Base-by-base conservation (phyloP, 179 eudicot genomes). In the Carnegiea gigantea region DNA sequence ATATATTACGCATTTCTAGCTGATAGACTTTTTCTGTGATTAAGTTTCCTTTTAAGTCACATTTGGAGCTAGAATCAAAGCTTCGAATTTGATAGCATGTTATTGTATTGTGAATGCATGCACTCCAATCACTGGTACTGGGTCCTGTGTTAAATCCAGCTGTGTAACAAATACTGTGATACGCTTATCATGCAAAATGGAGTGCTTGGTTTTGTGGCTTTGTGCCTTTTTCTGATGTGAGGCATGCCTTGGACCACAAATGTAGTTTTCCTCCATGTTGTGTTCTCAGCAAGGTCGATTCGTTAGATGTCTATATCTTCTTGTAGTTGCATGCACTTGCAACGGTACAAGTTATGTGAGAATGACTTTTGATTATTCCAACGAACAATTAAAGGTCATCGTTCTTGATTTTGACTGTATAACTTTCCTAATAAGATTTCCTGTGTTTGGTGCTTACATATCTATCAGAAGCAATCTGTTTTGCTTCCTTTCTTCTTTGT, bases 371-470 rank as follows among this genome's bases (percentile, higher is more conserved):
- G 86, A 78, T 81, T 75, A 59, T 48, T 67, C 18, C 64, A 85
- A 82, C 84, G 68, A 78, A 78, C 82, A 82, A 81, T 75, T 77
- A 75, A 40, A 84, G 81, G 65, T 68, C 23, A 60, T 53, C 76
- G 1, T 73, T 15, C 20, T n/a, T 49, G 10, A 36, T 17, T 13
- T 67, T 6, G 28, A 14, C 9, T 26, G 4, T 26, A 26, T 65
- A 54, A 2, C 36, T 65, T 65, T 26, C 26, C 30, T 26, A 65
- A 65, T 33, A 10, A 65, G 2, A 26, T 12, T 65, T 65, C 71
- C 71, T 65, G 11, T 65, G 17, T 65, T 26, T 26, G 71, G 38
- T 24, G 71, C 71, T 26, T 28, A 26, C 38, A 65, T 65, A 24
- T 24, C 71, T 23, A 62, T 23, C 13, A 30, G 30, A 9, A 21